A percentile compares a stretch with the other conserved stretches of the same genome.
Conservation (phyloP, 495 filamentous ascomycete species). For the Penicillium coffeae region DNA sequence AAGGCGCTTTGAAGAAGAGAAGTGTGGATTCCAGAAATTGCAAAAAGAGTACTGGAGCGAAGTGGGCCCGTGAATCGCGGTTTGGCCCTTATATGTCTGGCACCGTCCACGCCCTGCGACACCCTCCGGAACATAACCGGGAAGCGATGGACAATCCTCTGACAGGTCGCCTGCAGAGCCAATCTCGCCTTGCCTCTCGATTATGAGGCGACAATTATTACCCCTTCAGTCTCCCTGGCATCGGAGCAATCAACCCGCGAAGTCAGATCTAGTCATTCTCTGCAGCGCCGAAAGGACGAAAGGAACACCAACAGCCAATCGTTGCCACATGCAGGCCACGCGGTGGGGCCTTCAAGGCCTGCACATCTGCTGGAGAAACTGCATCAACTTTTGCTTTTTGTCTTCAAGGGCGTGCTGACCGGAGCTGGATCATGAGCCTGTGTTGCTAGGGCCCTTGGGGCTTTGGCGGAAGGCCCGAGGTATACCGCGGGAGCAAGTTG, state of each 20-base stretch:
- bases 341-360: too few relatives aligned
- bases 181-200: neutral
- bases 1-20: neutral
- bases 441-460: too few relatives aligned
- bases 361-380: too few relatives aligned
- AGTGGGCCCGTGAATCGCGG: neutral
- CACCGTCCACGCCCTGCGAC: neutral
- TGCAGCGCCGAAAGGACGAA: neutral
- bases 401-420: too few relatives aligned
- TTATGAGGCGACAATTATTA: too few relatives aligned
- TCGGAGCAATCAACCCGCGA: too few relatives aligned
- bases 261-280: conserved; percentile 31
- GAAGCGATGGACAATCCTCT: neutral
- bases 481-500: too few relatives aligned
- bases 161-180: conserved; percentile 1
- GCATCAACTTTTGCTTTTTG: too few relatives aligned
- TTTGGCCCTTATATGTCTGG: neutral
- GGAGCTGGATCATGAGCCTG: too few relatives aligned
- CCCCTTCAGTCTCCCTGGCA: too few relatives aligned
- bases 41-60: neutral
- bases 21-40: neutral
- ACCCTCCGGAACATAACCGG: neutral
- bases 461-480: too few relatives aligned
- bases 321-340: neutral
- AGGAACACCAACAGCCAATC: neutral